Evolutionary conservation across 2,329 filamentous ascomycete genomes (phyloP).

Genomic region (Aspergillus clavatus): DNA sequence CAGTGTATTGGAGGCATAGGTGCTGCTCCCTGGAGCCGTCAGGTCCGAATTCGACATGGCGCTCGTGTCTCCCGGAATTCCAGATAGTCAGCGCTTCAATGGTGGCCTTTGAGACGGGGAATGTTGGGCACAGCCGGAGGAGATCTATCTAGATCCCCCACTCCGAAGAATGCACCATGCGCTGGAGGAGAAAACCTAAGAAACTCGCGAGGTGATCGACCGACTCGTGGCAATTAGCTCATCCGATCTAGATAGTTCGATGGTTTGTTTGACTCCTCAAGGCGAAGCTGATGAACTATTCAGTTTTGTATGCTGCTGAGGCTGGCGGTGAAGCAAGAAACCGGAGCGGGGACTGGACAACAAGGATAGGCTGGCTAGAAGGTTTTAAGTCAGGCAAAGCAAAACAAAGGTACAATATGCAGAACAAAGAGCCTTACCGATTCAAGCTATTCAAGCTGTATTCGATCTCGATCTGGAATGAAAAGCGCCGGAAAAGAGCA

Average conservation of each 20-base stretch:
- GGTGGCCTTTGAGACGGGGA: constrained; percentile 28
- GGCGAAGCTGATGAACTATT: neutral
- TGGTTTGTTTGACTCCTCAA: neutral
- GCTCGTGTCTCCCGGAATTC: neutral
- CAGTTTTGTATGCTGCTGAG: constrained; percentile 7
- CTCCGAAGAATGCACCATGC: constrained; percentile 42
- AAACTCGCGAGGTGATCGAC: constrained; percentile 1
- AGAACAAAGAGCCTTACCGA: neutral
- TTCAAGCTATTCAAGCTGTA: neutral
- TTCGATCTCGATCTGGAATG: neutral
- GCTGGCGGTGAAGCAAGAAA: constrained; percentile 11
- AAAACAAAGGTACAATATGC: neutral
- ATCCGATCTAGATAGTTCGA: neutral
- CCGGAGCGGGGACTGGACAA: constrained; percentile 2
- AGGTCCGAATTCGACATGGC: constrained; percentile 40
- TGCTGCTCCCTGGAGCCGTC: constrained; percentile 56
- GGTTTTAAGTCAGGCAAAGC: neutral
- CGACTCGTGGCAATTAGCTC: neutral
- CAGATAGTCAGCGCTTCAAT: constrained; percentile 6
- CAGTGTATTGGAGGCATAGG: constrained; percentile 57
- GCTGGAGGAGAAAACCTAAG: constrained; percentile 18
- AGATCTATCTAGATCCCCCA: constrained; percentile 44
- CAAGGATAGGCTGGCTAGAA: neutral
- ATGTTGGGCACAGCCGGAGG: constrained; percentile 37
- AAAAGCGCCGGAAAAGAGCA: constrained; percentile 1